Evolutionary conservation across 2,329 filamentous ascomycete species (phyloP), one percentile per base, ranked within the genome.

Genomic region (Fusarium aywerte): DNA sequence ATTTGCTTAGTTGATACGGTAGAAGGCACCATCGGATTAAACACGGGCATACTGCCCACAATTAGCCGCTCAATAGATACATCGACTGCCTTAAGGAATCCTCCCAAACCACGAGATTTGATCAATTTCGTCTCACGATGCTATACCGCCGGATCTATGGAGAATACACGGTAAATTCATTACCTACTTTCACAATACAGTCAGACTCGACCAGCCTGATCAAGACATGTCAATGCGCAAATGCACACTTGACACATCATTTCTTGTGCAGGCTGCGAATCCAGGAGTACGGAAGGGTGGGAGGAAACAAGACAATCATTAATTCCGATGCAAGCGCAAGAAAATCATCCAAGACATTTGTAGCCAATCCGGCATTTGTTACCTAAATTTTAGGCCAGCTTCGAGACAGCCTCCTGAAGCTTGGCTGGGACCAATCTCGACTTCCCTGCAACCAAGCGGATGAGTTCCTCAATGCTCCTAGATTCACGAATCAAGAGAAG

Each of bases 401-500:
- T 49, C 23, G 45, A 49, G 16, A 49, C 23, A 36, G 45, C 45
- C 20, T 49, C 45, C 45, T 49, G 45, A 49, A 49, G 45, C 21
- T 49, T 49, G 32, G 32, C 45, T 36, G 45, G 32, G n/a, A 49
- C 45, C 21, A 49, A 36, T 29, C 45, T 49, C n/a, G 45, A 49
- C 20, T 49, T 49, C 10, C 45, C 45, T 27, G 32, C 45, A 27
- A 49, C 45, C 12, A 49, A 49, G 31, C n/a, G 45, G 23, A 49
- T 49, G 32, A 49, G 45, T 36, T 49, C 45, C 32, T 49, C 45
- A 11, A 49, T 49, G 32, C 32, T 49, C 32, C 45, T 49, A 5
- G 45, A 49, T n/a, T 49, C 45, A 20, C 45, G 45, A 27, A 49
- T 49, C 45, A 49, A 27, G 45, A 49, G 45, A 36, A 49, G 45